Base-by-base conservation (phyloP, 2,329 filamentous ascomycete species). In the Biscogniauxia sp. region DNA sequence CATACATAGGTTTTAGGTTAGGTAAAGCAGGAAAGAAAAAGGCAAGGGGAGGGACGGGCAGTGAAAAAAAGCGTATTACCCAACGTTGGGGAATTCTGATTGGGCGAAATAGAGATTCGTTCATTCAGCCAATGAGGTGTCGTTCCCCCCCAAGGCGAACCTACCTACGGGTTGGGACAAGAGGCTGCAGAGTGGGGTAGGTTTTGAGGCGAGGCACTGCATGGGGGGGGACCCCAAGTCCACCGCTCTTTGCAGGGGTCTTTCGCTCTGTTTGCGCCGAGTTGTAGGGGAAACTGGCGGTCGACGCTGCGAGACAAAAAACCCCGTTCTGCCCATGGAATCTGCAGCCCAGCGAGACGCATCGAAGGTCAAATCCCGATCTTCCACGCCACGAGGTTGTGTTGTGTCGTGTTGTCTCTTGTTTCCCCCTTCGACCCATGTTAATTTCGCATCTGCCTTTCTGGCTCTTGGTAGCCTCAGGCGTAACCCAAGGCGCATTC, bases 181-280 rank as follows among this genome's bases (percentile, higher is more conserved):
- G 62, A 62, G 64, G 64, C 59, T 62, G 54, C 55, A 49, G 55
- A 20, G 50, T 51, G 20, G 32, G 53, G 26, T 41, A 45, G 37
- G 37, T 45, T 45, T 45, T 45, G 37, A 45, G 37, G 37, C 37
- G 37, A 45, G 37, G 37, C 37, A 45, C 13, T n/a, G 37, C 37
- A 45, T 45, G 37, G 26, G 25, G 37, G 26, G 25, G 53, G 66
- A 67, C 64, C 64, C 68, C 65, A 65, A 70, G 69, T 41, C 70
- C 69, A 72, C 70, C 70, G 70, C 70, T 71, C 68, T 71, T 72
- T 72, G 25, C 70, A 71, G 55, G 69, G 70, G 61, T 71, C 23
- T 64, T 69, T 70, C 64, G 58, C 57, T 66, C 66, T 65, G 53
- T 65, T 56, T 65, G 63, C 61, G 51, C 59, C 62, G 60, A 63